Evolutionary conservation across 2,329 filamentous ascomycete species (phyloP).

Genomic region (Cladosporium sp.): DNA sequence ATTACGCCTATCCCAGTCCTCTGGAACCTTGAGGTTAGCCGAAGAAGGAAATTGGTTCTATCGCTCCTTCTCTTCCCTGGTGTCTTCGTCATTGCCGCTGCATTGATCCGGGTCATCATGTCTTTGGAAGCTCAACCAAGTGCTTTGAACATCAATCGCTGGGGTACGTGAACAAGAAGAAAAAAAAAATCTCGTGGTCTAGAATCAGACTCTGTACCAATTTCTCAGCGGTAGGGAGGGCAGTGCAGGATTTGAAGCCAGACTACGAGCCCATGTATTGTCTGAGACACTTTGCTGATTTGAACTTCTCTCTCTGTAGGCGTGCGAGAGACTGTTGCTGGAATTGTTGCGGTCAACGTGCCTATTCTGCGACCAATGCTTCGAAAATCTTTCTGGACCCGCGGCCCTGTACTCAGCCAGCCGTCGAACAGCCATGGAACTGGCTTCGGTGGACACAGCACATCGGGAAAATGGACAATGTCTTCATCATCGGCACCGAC

Average conservation of each 20-base stretch:
- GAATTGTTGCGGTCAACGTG: slow-evolving; percentile 39
- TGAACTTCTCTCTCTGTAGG: slow-evolving; percentile 4
- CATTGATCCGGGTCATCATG: slow-evolving; percentile 37
- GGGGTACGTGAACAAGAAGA: no score
- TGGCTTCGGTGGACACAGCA: neutral
- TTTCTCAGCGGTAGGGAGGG: no score
- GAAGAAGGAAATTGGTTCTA: slow-evolving; percentile 37
- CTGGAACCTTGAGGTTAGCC: slow-evolving; percentile 35
- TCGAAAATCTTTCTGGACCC: slow-evolving; percentile 34
- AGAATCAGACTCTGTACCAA: no score
- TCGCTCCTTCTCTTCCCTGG: slow-evolving; percentile 38
- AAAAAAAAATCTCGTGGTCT: no score
- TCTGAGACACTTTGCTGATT: no score
- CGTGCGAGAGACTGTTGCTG: slow-evolving; percentile 40
- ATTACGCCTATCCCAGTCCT: slow-evolving; percentile 39
- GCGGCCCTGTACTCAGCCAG: slow-evolving; percentile 1
- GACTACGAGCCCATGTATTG: no score
- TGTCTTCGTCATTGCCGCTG: slow-evolving; percentile 40
- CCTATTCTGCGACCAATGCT: slow-evolving; percentile 38
- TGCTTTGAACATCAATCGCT: slow-evolving; percentile 40
- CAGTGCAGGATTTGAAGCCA: no score
- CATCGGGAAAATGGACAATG: neutral
- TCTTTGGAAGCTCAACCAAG: slow-evolving; percentile 34
- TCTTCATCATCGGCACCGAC: neutral
- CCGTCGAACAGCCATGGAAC: neutral